Base-by-base conservation (phyloP, 2,329 filamentous ascomycete genomes). In the Botrytis galanthina region DNA sequence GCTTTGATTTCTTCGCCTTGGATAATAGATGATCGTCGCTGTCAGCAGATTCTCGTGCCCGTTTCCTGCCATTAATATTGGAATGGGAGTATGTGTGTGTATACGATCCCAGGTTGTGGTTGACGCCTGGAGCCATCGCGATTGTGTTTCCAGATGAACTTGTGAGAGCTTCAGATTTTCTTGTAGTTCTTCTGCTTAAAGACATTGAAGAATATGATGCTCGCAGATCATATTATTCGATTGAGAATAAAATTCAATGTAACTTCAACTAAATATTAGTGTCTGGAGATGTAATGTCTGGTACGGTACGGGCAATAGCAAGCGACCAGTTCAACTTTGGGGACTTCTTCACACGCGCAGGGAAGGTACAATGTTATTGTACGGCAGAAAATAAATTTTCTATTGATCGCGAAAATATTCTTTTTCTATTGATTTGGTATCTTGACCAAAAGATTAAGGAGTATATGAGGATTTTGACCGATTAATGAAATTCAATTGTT, bases 1-100 rank as follows among this genome's bases (percentile, higher is more conserved):
- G 86, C 74, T 85, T 83, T 71, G 85, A 81, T 80, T 83, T 86
- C 81, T 89, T 90, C 72, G 82, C 78, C 73, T 83, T 83, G 63
- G 84, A 77, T 35, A 72, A 8, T 72, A 82, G 80, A 75, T 86
- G 84, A 78, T 83, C 81, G 72, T 87, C 85, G 78, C 81, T 81
- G 67, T 85, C 83, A 73, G 82, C 78, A 70, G 81, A 75, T 69
- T 87, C 85, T 77, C 86, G 83, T 67, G 81, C 82, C 75, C 87
- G 84, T 81, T 88, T 88, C 79, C 82, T 84, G 77, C 84, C 84
- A 77, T 82, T 82, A 73, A 80, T 74, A 74, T 79, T 78, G 75
- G 81, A 79, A 48, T 74, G 72, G 26, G 60, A 57, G 20, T 73
- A 64, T 14, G 60, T 62, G 22, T 69, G 51, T 18, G 61, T 63